Evolutionary conservation across 441 rosid genomes (phyloP).

Genomic region (Bruguiera hainesii): DNA sequence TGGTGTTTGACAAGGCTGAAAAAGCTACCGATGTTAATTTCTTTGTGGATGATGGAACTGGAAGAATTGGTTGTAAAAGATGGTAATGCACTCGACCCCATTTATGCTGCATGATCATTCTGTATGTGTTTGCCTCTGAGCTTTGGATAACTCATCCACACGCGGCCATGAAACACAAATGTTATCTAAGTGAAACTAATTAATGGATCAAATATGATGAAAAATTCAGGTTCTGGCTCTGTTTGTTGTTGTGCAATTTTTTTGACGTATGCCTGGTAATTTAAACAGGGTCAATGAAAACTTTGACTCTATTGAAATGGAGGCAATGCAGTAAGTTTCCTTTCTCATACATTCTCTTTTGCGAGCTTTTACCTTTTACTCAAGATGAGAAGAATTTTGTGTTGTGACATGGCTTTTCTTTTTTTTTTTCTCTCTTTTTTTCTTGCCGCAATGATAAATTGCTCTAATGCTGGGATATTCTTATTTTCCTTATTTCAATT

Average conservation of each 20-base stretch:
- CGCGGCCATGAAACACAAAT: not conserved
- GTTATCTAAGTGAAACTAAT: not conserved
- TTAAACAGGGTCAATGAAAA: constrained; percentile 64
- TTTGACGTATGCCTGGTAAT: not conserved
- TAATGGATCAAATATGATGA: not conserved
- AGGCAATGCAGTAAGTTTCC: constrained; percentile 50
- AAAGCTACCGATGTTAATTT: constrained; percentile 71
- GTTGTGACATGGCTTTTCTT: not conserved
- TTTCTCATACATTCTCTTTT: not conserved
- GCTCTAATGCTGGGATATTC: not conserved
- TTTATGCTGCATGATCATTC: not conserved
- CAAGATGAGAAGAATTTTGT: not conserved
- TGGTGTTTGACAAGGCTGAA: constrained; percentile 54
- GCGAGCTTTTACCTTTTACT: not conserved
- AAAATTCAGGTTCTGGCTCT: not conserved
- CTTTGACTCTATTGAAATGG: constrained; percentile 69
- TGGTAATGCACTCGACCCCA: constrained; percentile 43
- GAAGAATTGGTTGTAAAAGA: constrained; percentile 68
- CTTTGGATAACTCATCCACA: not conserved
- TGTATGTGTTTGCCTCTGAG: not conserved
- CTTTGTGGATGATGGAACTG: constrained; percentile 82
- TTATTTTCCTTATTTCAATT: constrained; percentile 19
- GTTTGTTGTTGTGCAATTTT: not conserved
- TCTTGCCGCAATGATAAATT: not conserved
- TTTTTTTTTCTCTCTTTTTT: not conserved